Evolutionary conservation across 1,284 basidiomycete genomes (phyloP).

Genomic region (Sporisorium scitamineum): DNA sequence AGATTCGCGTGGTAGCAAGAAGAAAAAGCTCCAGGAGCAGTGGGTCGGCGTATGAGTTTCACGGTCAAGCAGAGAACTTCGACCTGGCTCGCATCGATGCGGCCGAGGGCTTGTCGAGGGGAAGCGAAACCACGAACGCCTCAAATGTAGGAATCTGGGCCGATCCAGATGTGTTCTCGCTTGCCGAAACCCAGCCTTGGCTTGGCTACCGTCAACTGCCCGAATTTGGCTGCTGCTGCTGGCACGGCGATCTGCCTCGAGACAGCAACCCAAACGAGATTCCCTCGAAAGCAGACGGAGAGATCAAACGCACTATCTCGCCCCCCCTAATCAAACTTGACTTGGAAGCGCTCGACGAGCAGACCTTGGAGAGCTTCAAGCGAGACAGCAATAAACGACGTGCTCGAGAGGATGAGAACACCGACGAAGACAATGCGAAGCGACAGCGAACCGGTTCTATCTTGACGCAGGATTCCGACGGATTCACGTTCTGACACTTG

Average conservation of each 20-base stretch:
- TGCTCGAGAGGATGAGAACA: no score
- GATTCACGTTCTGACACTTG: background rate
- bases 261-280: background rate
- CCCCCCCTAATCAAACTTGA: background rate
- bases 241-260: constrained; percentile 14
- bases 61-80: background rate
- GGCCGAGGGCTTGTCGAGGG: no score
- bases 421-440: no score
- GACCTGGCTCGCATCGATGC: background rate
- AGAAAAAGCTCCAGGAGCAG: no score
- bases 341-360: no score
- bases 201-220: background rate
- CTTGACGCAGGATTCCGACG: background rate
- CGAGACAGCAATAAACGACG: no score
- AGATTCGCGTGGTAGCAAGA: background rate
- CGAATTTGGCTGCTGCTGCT: background rate
- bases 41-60: no score
- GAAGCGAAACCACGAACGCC: no score
- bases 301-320: background rate
- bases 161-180: constrained; percentile 17
- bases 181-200: constrained; percentile 9
- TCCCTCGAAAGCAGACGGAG: background rate
- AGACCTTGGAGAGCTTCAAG: no score
- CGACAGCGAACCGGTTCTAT: no score
- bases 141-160: background rate